Evolutionary conservation across 192 early-diverging fungal species (phyloP).

Genomic region (Gonapodya sp.): DNA sequence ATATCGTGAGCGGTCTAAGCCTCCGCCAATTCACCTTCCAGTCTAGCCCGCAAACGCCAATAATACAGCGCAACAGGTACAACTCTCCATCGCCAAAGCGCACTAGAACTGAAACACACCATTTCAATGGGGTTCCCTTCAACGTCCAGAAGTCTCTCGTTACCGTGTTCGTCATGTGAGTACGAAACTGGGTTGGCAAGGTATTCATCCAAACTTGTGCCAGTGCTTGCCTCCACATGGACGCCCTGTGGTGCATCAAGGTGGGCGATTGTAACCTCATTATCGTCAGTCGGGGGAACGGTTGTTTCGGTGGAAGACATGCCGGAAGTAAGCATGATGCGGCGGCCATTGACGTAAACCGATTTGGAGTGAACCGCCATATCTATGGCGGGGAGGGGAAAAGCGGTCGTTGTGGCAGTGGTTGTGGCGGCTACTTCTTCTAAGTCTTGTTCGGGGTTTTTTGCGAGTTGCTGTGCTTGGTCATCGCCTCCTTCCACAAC

Average conservation of each 20-base stretch:
- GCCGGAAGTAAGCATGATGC: not conserved
- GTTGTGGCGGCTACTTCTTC: conserved; percentile 8
- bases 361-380: not conserved
- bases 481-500: conserved; percentile 17
- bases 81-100: too few species aligned
- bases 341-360: conserved; percentile 1
- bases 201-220: conserved; percentile 28
- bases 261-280: not conserved
- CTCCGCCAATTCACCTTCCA: too few species aligned
- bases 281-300: not conserved
- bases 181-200: conserved; percentile 69
- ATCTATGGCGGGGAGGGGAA: not conserved
- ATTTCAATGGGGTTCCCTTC: conserved; percentile 95
- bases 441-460: not conserved
- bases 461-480: too few species aligned
- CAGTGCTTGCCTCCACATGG: not conserved
- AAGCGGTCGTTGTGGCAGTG: conserved; percentile 27
- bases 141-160: conserved; percentile 65
- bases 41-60: too few species aligned
- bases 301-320: too few species aligned
- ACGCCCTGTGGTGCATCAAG: not conserved
- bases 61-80: too few species aligned
- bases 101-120: too few species aligned
- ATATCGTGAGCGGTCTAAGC: too few species aligned
- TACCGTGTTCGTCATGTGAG: conserved; percentile 41